Evolutionary conservation across 768 basidiomycete genomes (phyloP).

Genomic region (Sistotremastrum niveocremeum): DNA sequence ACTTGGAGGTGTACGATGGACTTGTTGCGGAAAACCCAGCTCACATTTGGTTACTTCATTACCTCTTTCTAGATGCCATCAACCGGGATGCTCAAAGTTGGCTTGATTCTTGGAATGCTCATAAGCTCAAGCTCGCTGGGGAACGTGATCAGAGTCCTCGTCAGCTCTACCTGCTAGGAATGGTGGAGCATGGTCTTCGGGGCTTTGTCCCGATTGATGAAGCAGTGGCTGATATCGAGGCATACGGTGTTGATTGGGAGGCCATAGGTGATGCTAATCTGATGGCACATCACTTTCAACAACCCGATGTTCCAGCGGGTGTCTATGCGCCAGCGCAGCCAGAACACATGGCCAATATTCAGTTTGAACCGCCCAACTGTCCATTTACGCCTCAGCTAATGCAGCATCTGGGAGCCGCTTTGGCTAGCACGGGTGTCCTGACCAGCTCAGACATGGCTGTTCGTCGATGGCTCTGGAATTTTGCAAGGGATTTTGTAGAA

Average conservation of each 20-base stretch:
- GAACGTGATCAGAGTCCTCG: conserved; percentile 11
- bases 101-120: conserved; percentile 23
- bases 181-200: conserved; percentile 17
- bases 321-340: conserved; percentile 1
- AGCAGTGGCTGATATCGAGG: background rate
- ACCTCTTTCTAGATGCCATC: conserved; percentile 21
- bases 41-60: conserved; percentile 29
- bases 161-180: conserved; percentile 20
- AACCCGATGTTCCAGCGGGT: conserved; percentile 1
- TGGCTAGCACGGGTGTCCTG: too few relatives aligned
- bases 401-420: background rate
- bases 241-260: conserved; percentile 14
- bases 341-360: conserved; percentile 5
- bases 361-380: conserved; percentile 8
- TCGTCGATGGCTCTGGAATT: too few relatives aligned
- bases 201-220: conserved; percentile 10
- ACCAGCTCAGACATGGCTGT: too few relatives aligned
- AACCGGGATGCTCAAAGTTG: conserved; percentile 20
- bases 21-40: conserved; percentile 13
- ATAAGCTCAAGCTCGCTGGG: conserved; percentile 13
- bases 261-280: conserved; percentile 4
- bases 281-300: conserved; percentile 6
- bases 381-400: conserved; percentile 6
- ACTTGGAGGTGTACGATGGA: conserved; percentile 22
- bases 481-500: too few relatives aligned